These are phyloP conservation scores for Talaromyces sp. DNA, from an alignment of 2,329 filamentous ascomycete species.

Conservation along the genomic window DNA sequence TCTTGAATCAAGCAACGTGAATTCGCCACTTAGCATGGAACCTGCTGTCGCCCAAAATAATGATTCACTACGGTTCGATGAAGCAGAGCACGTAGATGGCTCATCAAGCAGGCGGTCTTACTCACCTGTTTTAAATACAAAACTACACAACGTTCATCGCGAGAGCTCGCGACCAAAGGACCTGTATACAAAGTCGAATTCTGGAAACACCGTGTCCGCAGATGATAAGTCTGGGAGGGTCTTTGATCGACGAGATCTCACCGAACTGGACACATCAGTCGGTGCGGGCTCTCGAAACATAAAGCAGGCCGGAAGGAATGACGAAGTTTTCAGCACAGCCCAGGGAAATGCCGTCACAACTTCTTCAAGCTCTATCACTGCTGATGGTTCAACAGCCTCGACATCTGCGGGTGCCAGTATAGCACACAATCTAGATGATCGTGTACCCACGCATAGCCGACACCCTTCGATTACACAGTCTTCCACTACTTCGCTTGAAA, in stretches of 20 bases:
- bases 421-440: slow-evolving; percentile 29
- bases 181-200: slow-evolving; percentile 20
- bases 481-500: slow-evolving; percentile 30
- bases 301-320: slow-evolving; percentile 27
- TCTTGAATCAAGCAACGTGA: slow-evolving; percentile 31
- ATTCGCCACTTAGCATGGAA: slow-evolving; percentile 29
- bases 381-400: slow-evolving; percentile 28
- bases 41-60: slow-evolving; percentile 32
- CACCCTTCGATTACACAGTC: slow-evolving; percentile 29
- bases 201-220: slow-evolving; percentile 22
- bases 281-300: slow-evolving; percentile 23
- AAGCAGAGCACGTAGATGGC: slow-evolving; percentile 32
- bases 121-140: slow-evolving; percentile 35
- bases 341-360: slow-evolving; percentile 36
- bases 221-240: slow-evolving; percentile 26
- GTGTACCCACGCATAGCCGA: slow-evolving; percentile 27
- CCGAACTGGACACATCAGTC: slow-evolving; percentile 29
- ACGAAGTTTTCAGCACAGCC: slow-evolving; percentile 22
- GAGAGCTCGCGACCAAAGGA: slow-evolving; percentile 27
- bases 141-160: slow-evolving; percentile 26
- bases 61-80: slow-evolving; percentile 29
- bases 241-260: slow-evolving; percentile 26
- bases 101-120: slow-evolving; percentile 28
- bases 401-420: slow-evolving; percentile 30
- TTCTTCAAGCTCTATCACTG: slow-evolving; percentile 30